Base-by-base conservation (phyloP, 257 asterid genomes). In the Mentha longifolia region DNA sequence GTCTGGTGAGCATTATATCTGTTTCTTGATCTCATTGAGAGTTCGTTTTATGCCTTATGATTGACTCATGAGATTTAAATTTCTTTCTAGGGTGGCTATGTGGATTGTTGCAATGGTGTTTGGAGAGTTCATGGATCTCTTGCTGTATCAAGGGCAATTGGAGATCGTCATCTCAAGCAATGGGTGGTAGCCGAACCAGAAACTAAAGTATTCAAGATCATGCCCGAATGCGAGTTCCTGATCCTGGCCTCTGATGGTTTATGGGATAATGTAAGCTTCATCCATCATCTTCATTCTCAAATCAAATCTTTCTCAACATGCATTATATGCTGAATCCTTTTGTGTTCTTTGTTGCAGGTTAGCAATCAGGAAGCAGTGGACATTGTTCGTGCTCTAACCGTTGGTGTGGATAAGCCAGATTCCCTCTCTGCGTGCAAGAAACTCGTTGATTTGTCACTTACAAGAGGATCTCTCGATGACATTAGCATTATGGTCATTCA, bases 41-140 rank as follows among this genome's bases (percentile, higher is more conserved):
- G 17, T 17, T 16, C 13, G 7, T 17, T 51, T 51, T 17, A 16
- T 9, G 57, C 30, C 5, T 1, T 16, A 50, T 50, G 56, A 50
- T 20, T 61, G 74, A 60, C 78, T 76, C 9, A 80, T 75, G 17
- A 46, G 47, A 1, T 61, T 61, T n/a, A 19, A 41, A 47, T 78
- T 65, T 61, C 11, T 17, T 43, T 70, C 58, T 49, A 89, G 96
- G 96, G 97, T 83, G 97, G 97, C 17, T 87, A 84, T 78, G 92
- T 92, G 71, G 96, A 89, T 70, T 81, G 84, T 54, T 78, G 87
- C 84, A 85, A 72, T 39, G 97, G 98, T 72, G 95, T 84, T 71
- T 92, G 97, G 92, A 89, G 98, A 69, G 88, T 89, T 3, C 95
- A 86, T 52, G 98, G 96, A 70, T 84, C 96, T 50, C 95, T 91